A percentile compares a stretch with the other conserved stretches of the same genome.
These are phyloP conservation scores for Globisporangium cylindrosporum DNA, from an alignment of 352 stramenopile species.

Conservation along the genomic window DNA sequence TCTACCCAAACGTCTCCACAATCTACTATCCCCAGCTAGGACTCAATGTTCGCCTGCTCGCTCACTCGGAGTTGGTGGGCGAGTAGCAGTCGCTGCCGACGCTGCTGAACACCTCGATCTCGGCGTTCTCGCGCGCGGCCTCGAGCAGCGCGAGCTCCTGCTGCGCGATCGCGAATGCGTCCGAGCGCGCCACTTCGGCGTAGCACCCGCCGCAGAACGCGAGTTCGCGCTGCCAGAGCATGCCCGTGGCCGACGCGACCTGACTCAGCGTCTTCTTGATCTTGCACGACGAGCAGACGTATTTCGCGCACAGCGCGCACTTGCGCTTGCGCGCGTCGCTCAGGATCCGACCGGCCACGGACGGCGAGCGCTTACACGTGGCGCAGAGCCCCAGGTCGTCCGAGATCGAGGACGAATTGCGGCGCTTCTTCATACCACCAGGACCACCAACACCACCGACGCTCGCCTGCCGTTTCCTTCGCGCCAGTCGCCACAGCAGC, in stretches of 20 bases:
- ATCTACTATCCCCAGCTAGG: too few relatives aligned
- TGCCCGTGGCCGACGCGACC: conserved; percentile 1
- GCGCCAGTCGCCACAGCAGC: conserved; percentile 12
- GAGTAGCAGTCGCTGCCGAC: conserved; percentile 10
- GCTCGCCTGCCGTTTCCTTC: conserved; percentile 15
- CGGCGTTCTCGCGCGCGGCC: not conserved
- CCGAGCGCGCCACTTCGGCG: not conserved
- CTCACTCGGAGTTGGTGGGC: conserved; percentile 2
- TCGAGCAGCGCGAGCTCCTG: conserved; percentile 4
- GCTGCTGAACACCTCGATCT: not conserved
- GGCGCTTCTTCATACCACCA: not conserved
- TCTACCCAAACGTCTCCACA: too few relatives aligned
- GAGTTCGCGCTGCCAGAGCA: not conserved
- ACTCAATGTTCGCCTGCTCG: not conserved
- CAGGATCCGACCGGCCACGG: not conserved
- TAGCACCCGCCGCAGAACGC: not conserved
- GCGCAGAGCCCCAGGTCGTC: conserved; percentile 1
- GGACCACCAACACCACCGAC: not conserved
- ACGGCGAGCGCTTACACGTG: not conserved
- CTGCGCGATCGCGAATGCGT: conserved; percentile 3
- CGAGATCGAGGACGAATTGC: not conserved
- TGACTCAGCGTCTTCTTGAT: conserved; percentile 15
- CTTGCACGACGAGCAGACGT: conserved; percentile 14
- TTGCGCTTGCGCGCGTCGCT: not conserved
- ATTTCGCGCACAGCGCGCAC: not conserved